Base-by-base conservation (phyloP, 2,329 filamentous ascomycete genomes). In the Fusarium zealandicum region DNA sequence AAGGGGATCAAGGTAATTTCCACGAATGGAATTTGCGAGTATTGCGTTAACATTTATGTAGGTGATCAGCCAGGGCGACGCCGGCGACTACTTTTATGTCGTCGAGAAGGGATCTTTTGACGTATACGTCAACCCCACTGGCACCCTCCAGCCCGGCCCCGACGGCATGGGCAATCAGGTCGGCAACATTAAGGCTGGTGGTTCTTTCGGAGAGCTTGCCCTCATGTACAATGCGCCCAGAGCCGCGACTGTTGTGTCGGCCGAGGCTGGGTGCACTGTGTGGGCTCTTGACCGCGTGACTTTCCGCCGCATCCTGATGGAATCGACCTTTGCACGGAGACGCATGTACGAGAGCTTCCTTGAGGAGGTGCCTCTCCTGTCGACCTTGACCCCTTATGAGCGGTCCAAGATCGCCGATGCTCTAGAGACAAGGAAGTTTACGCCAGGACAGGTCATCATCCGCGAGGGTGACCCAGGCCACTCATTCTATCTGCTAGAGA, bases 161-260 rank as follows among this genome's bases (percentile, higher is more conserved):
- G 87, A 93, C 39, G 95, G 93, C 10, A 82, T 97, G 76, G 95
- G 95, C 42, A 81, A 82, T 56, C 90, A 92, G 68, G 93, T 98
- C 22, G 87, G 86, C 66, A 87, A 82, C 31, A 96, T 96, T 52
- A 88, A 90, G 37, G 85, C 92, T 4, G 95, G 95, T 42, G 93
- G 93, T 57, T 96, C 92, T 4, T 99, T 99, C 74, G 95, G 95
- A 67, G 95, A 99, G 78, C 82, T 99, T 51, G 95, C 95, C 11
- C 82, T 99, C 68, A 98, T 99, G 95, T 98, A 99, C 79, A 97
- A 98, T 70, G 92, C 95, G 17, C 95, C 95, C 20, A 91, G 95
- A 70, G 95, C 95, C 35, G 95, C 95, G 4, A 98, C 95, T 0
- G 91, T 99, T 55, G 84, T 96, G 57, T 96, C 91, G 25, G 87